A percentile compares a stretch with the other conserved stretches of the same genome.
phyloP scores from a whole-genome alignment of 768 basidiomycete genomes.

The Lactarius pseudohatsudake region DNA sequence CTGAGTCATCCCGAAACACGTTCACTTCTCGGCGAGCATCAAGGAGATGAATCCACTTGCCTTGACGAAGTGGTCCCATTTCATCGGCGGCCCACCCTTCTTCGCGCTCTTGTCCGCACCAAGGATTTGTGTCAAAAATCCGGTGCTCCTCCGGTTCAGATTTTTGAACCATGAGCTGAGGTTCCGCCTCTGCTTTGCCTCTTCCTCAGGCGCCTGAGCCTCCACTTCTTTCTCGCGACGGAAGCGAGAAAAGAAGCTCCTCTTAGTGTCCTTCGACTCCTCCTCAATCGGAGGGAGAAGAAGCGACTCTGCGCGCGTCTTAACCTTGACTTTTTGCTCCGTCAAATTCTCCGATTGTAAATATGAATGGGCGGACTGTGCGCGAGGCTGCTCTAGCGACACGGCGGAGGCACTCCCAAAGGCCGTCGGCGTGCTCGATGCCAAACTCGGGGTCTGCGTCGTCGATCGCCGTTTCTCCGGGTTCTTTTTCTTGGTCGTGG shows the following conservation, averaged over 20 bases:
- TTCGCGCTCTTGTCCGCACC: constrained; percentile 30
- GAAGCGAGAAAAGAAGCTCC: constrained; percentile 55
- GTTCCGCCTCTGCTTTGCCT: constrained; percentile 40
- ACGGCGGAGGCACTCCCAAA: constrained; percentile 39
- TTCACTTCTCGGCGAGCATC: neutral
- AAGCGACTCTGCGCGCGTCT: constrained; percentile 63
- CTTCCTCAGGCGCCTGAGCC: constrained; percentile 20
- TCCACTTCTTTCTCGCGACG: constrained; percentile 40
- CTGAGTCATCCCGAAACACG: constrained; percentile 20
- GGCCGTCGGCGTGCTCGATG: constrained; percentile 27
- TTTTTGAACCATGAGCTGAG: constrained; percentile 26
- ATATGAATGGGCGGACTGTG: constrained; percentile 73
- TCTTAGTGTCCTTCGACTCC: constrained; percentile 39
- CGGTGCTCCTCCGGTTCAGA: constrained; percentile 30
- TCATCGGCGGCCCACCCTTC: constrained; percentile 33
- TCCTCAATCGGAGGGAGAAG: constrained; percentile 48
- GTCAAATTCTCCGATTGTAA: constrained; percentile 50
- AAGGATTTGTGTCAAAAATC: constrained; percentile 30
- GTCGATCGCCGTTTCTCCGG: constrained; percentile 12
- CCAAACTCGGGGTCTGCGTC: constrained; percentile 28
- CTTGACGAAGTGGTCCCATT: constrained; percentile 38
- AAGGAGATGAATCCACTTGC: constrained; percentile 18
- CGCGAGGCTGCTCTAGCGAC: constrained; percentile 46
- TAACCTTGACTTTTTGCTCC: constrained; percentile 61
- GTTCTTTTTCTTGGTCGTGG: constrained; percentile 20